A percentile compares a stretch with the other conserved stretches of the same genome.
phyloP scores from a whole-genome alignment of 306 rosid genomes.

The Sesbania bispinosa region DNA sequence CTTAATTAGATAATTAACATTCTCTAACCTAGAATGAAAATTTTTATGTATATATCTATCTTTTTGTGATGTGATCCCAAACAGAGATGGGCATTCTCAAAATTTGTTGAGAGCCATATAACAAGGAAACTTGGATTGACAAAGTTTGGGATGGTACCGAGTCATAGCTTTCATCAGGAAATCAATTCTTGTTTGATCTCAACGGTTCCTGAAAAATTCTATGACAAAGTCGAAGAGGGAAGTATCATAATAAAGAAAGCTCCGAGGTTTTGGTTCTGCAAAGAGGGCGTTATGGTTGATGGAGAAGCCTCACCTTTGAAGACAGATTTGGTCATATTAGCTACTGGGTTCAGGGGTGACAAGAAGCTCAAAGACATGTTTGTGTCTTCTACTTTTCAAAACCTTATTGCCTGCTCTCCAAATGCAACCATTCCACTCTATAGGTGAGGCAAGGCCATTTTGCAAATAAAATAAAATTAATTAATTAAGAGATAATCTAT shows the following conservation, averaged over 20 bases:
- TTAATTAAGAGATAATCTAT: no score
- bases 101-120: slow-evolving; percentile 58
- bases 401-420: slow-evolving; percentile 37
- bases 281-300: slow-evolving; percentile 48
- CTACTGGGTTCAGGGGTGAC: slow-evolving; percentile 64
- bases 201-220: slow-evolving; percentile 48
- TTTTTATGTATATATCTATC: not conserved
- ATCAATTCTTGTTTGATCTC: slow-evolving; percentile 43
- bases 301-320: slow-evolving; percentile 33
- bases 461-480: not conserved
- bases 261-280: slow-evolving; percentile 42
- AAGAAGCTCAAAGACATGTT: slow-evolving; percentile 55
- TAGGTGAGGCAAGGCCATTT: slow-evolving; percentile 35
- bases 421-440: slow-evolving; percentile 46
- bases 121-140: slow-evolving; percentile 36
- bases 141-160: slow-evolving; percentile 70
- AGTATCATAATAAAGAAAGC: slow-evolving; percentile 54
- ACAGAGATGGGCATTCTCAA: slow-evolving; percentile 59
- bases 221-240: slow-evolving; percentile 59
- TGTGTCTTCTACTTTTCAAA: slow-evolving; percentile 45
- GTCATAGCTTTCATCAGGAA: slow-evolving; percentile 47
- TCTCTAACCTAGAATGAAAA: no score
- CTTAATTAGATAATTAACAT: no score
- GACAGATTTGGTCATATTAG: slow-evolving; percentile 60
- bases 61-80: not conserved